Conservation (phyloP, 805 yeast genomes). For the Priceomyces medius region DNA sequence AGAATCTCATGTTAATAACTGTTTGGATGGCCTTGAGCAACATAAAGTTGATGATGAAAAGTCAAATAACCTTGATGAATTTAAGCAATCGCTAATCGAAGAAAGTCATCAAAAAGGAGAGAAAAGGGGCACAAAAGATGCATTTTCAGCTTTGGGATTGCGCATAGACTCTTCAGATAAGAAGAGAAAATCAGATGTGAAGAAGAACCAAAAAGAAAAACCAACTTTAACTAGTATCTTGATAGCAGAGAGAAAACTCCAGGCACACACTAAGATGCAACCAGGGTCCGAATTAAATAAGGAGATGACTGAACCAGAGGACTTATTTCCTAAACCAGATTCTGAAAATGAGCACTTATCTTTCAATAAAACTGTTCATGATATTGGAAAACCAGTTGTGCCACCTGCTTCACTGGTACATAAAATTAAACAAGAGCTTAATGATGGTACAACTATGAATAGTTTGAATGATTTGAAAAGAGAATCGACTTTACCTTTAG, state of each 20-base stretch:
- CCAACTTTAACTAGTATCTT: slow-evolving; percentile 35
- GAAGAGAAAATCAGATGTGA: slow-evolving; percentile 13
- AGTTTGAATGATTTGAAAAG: slow-evolving; percentile 11
- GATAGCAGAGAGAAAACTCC: slow-evolving; percentile 32
- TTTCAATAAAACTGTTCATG: not conserved
- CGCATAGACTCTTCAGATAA: slow-evolving; percentile 25
- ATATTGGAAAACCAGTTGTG: not conserved
- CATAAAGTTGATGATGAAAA: not conserved
- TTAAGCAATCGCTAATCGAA: not conserved
- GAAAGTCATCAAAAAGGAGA: not conserved
- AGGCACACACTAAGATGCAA: slow-evolving; percentile 5
- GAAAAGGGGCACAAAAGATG: slow-evolving; percentile 14
- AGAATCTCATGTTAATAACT: slow-evolving; percentile 41
- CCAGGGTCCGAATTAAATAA: not conserved
- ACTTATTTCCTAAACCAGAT: not conserved
- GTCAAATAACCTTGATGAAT: not conserved
- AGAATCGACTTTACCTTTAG: slow-evolving; percentile 31
- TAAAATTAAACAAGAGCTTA: not conserved
- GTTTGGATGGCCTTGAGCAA: slow-evolving; percentile 33
- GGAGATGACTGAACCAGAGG: not conserved
- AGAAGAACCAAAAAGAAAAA: slow-evolving; percentile 18
- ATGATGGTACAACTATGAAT: not conserved
- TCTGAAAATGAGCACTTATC: not conserved
- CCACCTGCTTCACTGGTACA: not conserved
- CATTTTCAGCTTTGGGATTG: slow-evolving; percentile 36